Evolutionary conservation across 2,329 filamentous ascomycete species (phyloP).

Genomic region (Pezicula carpinea): DNA sequence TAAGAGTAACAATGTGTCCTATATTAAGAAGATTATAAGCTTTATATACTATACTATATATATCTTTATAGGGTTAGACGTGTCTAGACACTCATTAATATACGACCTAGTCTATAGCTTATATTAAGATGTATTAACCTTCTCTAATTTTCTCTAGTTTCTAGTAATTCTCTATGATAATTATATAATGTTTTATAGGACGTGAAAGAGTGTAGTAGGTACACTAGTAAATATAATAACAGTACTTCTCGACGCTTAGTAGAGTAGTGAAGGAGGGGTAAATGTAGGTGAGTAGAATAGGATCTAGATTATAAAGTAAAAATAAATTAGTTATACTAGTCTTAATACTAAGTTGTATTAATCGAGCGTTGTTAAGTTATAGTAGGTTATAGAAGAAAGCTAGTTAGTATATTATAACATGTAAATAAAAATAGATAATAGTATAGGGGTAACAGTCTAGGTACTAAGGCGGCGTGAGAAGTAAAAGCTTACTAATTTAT

Average conservation of each 20-base stretch:
- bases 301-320: too few relatives aligned
- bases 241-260: conserved; percentile 19
- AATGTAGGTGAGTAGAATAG: too few relatives aligned
- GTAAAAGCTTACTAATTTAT: too few relatives aligned
- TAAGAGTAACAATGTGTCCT: conserved; percentile 84
- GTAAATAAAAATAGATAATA: too few relatives aligned
- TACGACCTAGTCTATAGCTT: neutral
- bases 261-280: conserved; percentile 29
- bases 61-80: conserved; percentile 51
- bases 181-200: conserved; percentile 16
- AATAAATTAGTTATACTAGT: too few relatives aligned
- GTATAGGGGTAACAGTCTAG: too few relatives aligned
- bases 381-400: too few relatives aligned
- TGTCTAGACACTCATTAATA: neutral
- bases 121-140: conserved; percentile 50
- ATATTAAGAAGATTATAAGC: conserved; percentile 77
- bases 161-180: conserved; percentile 96
- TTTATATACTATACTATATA: conserved; percentile 95
- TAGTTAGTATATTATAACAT: too few relatives aligned
- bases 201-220: conserved; percentile 23
- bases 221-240: conserved; percentile 24
- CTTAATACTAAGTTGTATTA: too few relatives aligned
- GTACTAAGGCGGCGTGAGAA: too few relatives aligned
- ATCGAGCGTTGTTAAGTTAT: too few relatives aligned
- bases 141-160: conserved; percentile 96